A percentile compares a stretch with the other conserved stretches of the same genome.
These are phyloP conservation scores for Rhododendron ferrugineum DNA, from an alignment of 148 eudicot genomes.

Conservation along the genomic window DNA sequence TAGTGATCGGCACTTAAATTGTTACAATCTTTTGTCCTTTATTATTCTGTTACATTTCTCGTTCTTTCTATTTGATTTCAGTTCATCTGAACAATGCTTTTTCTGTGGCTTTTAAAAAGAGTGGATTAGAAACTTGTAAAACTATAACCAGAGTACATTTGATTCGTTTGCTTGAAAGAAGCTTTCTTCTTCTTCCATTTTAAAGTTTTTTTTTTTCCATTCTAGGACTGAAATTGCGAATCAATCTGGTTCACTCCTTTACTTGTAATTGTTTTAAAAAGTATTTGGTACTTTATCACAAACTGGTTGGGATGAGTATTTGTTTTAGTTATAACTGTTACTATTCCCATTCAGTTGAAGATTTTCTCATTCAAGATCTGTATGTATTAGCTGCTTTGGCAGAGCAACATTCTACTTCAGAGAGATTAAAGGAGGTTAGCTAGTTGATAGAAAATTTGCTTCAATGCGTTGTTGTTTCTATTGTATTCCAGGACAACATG, in stretches of 20 bases:
- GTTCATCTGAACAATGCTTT: too few relatives aligned
- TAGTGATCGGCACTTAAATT: neutral
- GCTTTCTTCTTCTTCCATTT: neutral
- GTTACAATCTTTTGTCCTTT: neutral
- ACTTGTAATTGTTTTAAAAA: neutral
- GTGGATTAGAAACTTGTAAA: too few relatives aligned
- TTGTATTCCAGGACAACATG: neutral
- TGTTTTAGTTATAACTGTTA: neutral
- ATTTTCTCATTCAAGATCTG: constrained; percentile 67
- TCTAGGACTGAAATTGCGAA: neutral
- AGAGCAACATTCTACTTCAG: constrained; percentile 33
- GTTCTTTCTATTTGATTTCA: too few relatives aligned
- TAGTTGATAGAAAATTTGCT: neutral
- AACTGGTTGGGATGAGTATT: neutral
- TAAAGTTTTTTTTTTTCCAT: neutral
- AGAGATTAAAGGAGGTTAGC: constrained; percentile 60
- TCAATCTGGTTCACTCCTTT: neutral
- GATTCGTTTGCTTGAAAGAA: neutral
- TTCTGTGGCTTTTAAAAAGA: too few relatives aligned
- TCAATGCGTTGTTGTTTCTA: neutral
- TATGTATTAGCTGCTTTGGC: constrained; percentile 42
- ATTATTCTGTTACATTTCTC: neutral
- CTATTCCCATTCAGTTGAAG: constrained; percentile 56
- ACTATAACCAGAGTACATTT: neutral
- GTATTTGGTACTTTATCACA: neutral